Conservation (phyloP, 306 rosid genomes). For the Albizia julibrissin region DNA sequence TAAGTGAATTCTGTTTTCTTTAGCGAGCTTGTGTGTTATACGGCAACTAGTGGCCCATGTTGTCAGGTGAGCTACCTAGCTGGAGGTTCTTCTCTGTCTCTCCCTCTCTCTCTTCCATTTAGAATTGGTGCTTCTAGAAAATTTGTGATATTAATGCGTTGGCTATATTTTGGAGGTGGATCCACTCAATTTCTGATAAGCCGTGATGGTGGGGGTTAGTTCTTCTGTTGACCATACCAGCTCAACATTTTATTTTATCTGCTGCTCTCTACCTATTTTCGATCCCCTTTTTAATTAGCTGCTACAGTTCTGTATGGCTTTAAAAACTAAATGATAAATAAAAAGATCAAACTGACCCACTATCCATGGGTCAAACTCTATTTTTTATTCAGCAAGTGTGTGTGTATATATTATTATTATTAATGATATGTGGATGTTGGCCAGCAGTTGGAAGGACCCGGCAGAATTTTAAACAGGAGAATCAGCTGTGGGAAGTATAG, state of each 20-base stretch:
- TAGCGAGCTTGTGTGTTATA: slow-evolving; percentile 90
- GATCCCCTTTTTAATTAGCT: background rate
- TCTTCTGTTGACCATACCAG: background rate
- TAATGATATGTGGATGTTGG: slow-evolving; percentile 19
- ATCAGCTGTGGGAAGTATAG: slow-evolving; percentile 82
- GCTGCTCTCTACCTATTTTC: slow-evolving; percentile 13
- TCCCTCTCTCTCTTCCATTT: no score
- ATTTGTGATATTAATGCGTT: slow-evolving; percentile 28
- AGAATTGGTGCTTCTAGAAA: background rate
- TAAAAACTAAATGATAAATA: slow-evolving; percentile 1
- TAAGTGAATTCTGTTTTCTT: slow-evolving; percentile 12
- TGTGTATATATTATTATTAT: background rate
- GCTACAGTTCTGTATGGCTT: background rate
- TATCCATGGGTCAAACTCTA: background rate
- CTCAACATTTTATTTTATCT: slow-evolving; percentile 1
- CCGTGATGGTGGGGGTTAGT: slow-evolving; percentile 63
- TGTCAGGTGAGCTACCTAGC: slow-evolving; percentile 64
- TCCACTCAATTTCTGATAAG: slow-evolving; percentile 77
- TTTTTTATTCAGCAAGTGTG: background rate
- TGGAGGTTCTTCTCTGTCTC: slow-evolving; percentile 20
- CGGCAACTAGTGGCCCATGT: slow-evolving; percentile 98
- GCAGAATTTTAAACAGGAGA: slow-evolving; percentile 95
- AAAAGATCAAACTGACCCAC: background rate
- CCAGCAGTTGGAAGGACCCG: slow-evolving; percentile 87
- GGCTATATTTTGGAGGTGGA: slow-evolving; percentile 95